These are phyloP conservation scores for Collybiopsis confluens DNA, from an alignment of 768 basidiomycete genomes.

Conservation along the genomic window DNA sequence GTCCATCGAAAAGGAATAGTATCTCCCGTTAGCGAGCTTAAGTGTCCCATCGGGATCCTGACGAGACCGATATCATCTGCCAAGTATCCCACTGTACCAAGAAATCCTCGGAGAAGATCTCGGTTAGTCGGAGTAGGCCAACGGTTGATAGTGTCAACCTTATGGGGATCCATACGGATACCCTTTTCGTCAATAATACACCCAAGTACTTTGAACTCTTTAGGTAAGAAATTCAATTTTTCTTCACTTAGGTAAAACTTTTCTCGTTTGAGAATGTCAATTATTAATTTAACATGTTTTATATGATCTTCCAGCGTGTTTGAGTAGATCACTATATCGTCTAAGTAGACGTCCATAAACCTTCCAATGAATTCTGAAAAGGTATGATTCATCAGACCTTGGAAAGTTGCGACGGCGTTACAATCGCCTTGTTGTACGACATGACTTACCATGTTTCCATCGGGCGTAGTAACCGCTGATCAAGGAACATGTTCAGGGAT, in stretches of 20 bases:
- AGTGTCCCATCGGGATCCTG: no score
- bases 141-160: constrained; percentile 24
- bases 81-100: no score
- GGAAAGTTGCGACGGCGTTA: constrained; percentile 36
- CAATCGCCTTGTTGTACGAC: constrained; percentile 30
- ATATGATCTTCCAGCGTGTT: no score
- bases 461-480: constrained; percentile 28
- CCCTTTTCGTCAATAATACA: constrained; percentile 17
- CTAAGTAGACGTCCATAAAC: constrained; percentile 29
- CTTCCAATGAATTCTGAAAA: constrained; percentile 28
- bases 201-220: no score
- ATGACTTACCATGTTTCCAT: constrained; percentile 39
- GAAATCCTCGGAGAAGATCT: no score
- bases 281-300: no score
- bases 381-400: constrained; percentile 40
- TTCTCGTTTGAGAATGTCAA: no score
- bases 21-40: no score
- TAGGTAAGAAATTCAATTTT: no score
- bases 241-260: no score
- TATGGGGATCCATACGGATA: constrained; percentile 28
- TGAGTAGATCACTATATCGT: constrained; percentile 30
- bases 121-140: constrained; percentile 24
- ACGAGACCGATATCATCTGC: no score
- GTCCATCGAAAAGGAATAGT: no score
- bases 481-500: constrained; percentile 20